Conservation (phyloP, 345 rosid species). For the Laguncularia racemosa region DNA sequence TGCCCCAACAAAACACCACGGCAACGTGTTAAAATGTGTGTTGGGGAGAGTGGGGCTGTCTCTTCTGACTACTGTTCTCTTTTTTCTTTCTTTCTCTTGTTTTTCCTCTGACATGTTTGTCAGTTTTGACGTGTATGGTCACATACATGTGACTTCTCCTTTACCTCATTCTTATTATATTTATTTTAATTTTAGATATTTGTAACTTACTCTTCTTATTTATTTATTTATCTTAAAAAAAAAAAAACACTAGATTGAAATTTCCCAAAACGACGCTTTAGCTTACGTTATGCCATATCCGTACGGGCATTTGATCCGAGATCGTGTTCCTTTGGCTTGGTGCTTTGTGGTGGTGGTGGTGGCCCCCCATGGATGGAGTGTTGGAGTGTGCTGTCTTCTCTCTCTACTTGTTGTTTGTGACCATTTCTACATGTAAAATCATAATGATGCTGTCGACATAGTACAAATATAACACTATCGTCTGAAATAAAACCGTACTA, state of each 20-base stretch:
- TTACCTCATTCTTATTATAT: neutral
- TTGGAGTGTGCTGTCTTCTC: too few relatives aligned
- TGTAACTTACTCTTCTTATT: too few relatives aligned
- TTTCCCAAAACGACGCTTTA: neutral
- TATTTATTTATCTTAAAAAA: too few relatives aligned
- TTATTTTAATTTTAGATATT: neutral
- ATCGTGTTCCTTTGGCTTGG: slow-evolving; percentile 6
- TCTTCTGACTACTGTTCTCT: slow-evolving; percentile 11
- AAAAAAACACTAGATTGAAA: too few relatives aligned
- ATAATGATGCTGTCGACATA: too few relatives aligned
- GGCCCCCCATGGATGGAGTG: too few relatives aligned
- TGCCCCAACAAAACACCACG: slow-evolving; percentile 2
- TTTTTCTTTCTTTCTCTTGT: too few relatives aligned
- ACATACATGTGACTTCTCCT: slow-evolving; percentile 7
- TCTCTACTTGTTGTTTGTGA: too few relatives aligned
- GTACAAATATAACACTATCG: too few relatives aligned
- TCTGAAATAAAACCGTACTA: too few relatives aligned
- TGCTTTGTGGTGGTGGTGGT: neutral
- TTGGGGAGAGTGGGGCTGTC: slow-evolving; percentile 2
- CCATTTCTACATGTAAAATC: too few relatives aligned
- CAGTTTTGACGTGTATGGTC: slow-evolving; percentile 10
- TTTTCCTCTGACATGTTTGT: slow-evolving; percentile 1
- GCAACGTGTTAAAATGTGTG: neutral
- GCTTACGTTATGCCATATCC: slow-evolving; percentile 24
- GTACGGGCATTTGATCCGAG: slow-evolving; percentile 24